Evolutionary conservation across 2,329 filamentous ascomycete species (phyloP).

Genomic region (Nothophaeocryptopus gaeumannii): DNA sequence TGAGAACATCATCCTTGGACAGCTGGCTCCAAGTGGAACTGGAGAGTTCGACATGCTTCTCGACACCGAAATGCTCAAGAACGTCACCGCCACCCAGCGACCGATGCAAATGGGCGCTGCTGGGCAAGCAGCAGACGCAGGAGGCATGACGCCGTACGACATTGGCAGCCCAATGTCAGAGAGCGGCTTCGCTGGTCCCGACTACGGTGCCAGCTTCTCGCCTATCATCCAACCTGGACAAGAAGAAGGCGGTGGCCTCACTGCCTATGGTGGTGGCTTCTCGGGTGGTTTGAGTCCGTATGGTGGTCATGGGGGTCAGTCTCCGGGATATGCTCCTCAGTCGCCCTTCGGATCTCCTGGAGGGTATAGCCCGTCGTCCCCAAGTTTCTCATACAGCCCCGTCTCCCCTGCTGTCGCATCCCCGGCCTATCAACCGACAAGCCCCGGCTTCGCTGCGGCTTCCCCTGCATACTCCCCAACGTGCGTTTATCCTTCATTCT

Average conservation of each 20-base stretch:
- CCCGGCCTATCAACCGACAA: slow-evolving; percentile 51
- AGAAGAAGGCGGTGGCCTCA: slow-evolving; percentile 54
- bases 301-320: slow-evolving; percentile 48
- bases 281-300: slow-evolving; percentile 63
- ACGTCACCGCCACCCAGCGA: slow-evolving; percentile 71
- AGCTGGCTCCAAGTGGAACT: slow-evolving; percentile 94
- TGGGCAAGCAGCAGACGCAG: slow-evolving; percentile 66
- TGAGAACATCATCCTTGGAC: slow-evolving; percentile 97
- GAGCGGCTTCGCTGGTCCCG: slow-evolving; percentile 57
- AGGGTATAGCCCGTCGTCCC: slow-evolving; percentile 31
- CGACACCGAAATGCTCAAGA: slow-evolving; percentile 93
- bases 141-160: slow-evolving; percentile 93
- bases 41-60: slow-evolving; percentile 92
- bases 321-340: slow-evolving; percentile 40
- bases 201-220: slow-evolving; percentile 64
- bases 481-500: no score
- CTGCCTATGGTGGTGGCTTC: slow-evolving; percentile 64
- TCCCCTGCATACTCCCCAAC: slow-evolving; percentile 55
- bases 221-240: slow-evolving; percentile 68
- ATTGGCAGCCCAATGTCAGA: slow-evolving; percentile 62
- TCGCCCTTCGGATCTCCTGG: slow-evolving; percentile 39
- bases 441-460: slow-evolving; percentile 44
- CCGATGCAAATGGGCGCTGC: slow-evolving; percentile 64
- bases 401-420: slow-evolving; percentile 50
- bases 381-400: slow-evolving; percentile 31